A percentile compares a stretch with the other conserved stretches of the same genome.
These are phyloP conservation scores for Chaetomiaceae sp. DNA, from an alignment of 2,329 filamentous ascomycete species.

Conservation along the genomic window DNA sequence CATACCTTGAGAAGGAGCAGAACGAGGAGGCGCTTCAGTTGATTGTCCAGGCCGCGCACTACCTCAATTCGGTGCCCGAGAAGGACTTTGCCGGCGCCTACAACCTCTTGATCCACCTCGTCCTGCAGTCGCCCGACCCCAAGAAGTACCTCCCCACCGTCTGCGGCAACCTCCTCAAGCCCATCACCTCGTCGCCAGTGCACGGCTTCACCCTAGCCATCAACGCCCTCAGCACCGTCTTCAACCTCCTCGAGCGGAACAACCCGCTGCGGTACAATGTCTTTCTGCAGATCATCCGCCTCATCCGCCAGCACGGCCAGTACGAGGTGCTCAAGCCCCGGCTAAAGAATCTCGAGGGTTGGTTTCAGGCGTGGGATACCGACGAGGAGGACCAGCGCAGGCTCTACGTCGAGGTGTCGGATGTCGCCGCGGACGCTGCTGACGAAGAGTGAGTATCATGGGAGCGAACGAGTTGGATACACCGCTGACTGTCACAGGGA, in stretches of 20 bases:
- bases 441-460: conserved; percentile 63
- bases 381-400: conserved; percentile 79
- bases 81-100: conserved; percentile 96
- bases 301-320: conserved; percentile 69
- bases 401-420: conserved; percentile 76
- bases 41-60: conserved; percentile 73
- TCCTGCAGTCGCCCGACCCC: conserved; percentile 78
- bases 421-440: conserved; percentile 72
- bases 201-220: conserved; percentile 84
- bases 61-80: conserved; percentile 82
- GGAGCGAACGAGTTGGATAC: background rate
- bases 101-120: conserved; percentile 92
- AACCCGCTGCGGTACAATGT: conserved; percentile 85
- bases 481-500: conserved; percentile 37
- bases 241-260: conserved; percentile 80
- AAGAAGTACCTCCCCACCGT: conserved; percentile 83
- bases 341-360: conserved; percentile 74
- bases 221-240: conserved; percentile 87
- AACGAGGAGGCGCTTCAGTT: conserved; percentile 88
- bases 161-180: conserved; percentile 84
- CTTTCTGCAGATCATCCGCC: conserved; percentile 79
- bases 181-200: conserved; percentile 77
- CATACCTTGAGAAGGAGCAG: conserved; percentile 67
- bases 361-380: conserved; percentile 79
- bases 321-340: conserved; percentile 83